Base-by-base conservation (phyloP, 2,329 filamentous ascomycete species). In the Neonectria punicea region DNA sequence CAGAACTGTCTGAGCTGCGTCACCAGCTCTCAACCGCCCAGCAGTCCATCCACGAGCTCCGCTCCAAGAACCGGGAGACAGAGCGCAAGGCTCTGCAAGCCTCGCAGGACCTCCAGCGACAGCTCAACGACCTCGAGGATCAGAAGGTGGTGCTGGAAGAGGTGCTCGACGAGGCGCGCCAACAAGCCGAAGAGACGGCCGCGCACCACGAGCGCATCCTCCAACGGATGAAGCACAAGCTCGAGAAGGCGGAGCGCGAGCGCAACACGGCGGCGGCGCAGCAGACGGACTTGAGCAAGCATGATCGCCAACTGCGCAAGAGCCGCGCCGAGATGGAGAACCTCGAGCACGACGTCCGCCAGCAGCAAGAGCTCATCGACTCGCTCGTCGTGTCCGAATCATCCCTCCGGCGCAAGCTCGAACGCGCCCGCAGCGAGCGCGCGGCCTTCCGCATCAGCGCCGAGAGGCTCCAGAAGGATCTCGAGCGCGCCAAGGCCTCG, bases 271-370 rank as follows among this genome's bases (percentile, higher is more conserved):
- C 78, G 55, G 72, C 77, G 41, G 73, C 73, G 62, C 66, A 77
- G 50, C 75, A 77, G 49, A 72, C 74, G 18, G 82, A 85, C 36
- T 80, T 81, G 11, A 80, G 80, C 53, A 85, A 86, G 60, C 87
- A 89, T 73, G 85, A 87, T 47, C 82, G 84, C 44, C 87, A 90
- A 63, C 79, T 92, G 28, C 88, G 87, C 66, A 85, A 88, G 72
- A 86, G 86, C 20, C 89, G 91, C 76, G 82, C 88, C 13, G 87
- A 91, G 73, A 82, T 86, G 46, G 88, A 93, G 76, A 86, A 89
- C 36, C 83, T 96, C n/a, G 90, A 93, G 70, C 85, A 92, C 63
- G 89, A 92, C 73, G 84, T 96, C 30, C 84, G 86, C 6, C 88
- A 92, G 73, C 89, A 92, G 66, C 90, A 93, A 60, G 84, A 87